A percentile compares a stretch with the other conserved stretches of the same genome.
These are phyloP conservation scores for Neonectria faginata DNA, from an alignment of 2,329 filamentous ascomycete species.

Conservation along the genomic window DNA sequence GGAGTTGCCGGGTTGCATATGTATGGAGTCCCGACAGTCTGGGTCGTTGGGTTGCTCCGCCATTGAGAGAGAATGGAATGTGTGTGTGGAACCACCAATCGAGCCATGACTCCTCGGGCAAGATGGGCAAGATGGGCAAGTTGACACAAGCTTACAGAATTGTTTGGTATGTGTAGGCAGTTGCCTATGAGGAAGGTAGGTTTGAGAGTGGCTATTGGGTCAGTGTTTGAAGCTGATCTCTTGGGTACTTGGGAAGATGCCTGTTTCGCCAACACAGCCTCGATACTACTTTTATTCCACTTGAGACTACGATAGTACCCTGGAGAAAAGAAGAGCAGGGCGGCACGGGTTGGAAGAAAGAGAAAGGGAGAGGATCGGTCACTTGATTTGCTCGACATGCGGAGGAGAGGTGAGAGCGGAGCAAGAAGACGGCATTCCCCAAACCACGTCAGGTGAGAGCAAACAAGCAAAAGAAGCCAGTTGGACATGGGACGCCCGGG, in stretches of 20 bases:
- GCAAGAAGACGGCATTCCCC: background rate
- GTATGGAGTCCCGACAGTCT: slow-evolving; percentile 18
- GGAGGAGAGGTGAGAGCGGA: slow-evolving; percentile 15
- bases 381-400: slow-evolving; percentile 31
- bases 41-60: slow-evolving; percentile 17
- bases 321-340: background rate
- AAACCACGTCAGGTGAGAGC: slow-evolving; percentile 10
- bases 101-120: background rate
- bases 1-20: slow-evolving; percentile 14
- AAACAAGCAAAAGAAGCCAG: background rate
- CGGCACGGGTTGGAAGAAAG: too few species aligned
- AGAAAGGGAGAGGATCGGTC: slow-evolving; percentile 7
- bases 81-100: background rate
- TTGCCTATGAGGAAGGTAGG: background rate
- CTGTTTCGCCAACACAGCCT: background rate
- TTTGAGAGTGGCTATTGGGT: background rate
- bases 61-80: background rate
- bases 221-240: background rate
- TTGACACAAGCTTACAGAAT: background rate
- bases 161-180: background rate
- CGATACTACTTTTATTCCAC: background rate
- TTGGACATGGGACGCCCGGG: background rate
- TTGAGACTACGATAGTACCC: background rate
- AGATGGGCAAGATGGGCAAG: background rate
- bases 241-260: background rate